phyloP scores from a whole-genome alignment of 495 filamentous ascomycete species.

The Wilcoxina mikolae region DNA sequence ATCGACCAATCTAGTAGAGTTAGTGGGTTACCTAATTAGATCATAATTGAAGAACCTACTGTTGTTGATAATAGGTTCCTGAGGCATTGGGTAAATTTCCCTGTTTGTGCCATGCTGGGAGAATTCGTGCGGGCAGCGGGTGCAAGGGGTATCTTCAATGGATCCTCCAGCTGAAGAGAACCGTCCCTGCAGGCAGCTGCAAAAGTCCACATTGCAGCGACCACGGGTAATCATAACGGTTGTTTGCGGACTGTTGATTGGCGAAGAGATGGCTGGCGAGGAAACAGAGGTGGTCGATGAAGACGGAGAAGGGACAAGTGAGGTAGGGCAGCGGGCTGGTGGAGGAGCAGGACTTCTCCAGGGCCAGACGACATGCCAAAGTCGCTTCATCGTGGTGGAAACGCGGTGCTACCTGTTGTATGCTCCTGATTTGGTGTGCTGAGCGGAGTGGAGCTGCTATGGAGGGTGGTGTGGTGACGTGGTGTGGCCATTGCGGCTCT shows the following conservation, averaged over 20 bases:
- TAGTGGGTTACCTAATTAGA: neutral
- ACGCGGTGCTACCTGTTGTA: neutral
- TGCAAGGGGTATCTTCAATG: slow-evolving; percentile 1
- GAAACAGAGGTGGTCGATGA: neutral
- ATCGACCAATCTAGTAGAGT: neutral
- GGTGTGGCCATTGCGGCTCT: too few relatives aligned
- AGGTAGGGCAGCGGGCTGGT: neutral
- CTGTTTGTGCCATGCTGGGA: neutral
- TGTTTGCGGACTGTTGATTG: neutral
- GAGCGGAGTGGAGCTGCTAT: too few relatives aligned
- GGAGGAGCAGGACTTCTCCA: neutral
- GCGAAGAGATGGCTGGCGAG: neutral
- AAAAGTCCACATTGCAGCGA: neutral
- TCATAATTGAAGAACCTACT: neutral
- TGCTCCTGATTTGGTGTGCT: neutral
- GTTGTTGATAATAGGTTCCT: too few relatives aligned
- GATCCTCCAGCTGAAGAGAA: slow-evolving; percentile 4
- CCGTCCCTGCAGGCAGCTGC: neutral
- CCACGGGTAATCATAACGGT: neutral
- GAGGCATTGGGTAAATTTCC: too few relatives aligned
- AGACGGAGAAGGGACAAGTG: neutral
- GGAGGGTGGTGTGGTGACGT: too few relatives aligned
- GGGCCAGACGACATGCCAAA: neutral
- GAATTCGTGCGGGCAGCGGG: neutral
- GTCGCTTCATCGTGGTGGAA: neutral